Evolutionary conservation across 345 rosid species (phyloP), one percentile per base, ranked within the genome.

Genomic region (Rhizophora apiculata): DNA sequence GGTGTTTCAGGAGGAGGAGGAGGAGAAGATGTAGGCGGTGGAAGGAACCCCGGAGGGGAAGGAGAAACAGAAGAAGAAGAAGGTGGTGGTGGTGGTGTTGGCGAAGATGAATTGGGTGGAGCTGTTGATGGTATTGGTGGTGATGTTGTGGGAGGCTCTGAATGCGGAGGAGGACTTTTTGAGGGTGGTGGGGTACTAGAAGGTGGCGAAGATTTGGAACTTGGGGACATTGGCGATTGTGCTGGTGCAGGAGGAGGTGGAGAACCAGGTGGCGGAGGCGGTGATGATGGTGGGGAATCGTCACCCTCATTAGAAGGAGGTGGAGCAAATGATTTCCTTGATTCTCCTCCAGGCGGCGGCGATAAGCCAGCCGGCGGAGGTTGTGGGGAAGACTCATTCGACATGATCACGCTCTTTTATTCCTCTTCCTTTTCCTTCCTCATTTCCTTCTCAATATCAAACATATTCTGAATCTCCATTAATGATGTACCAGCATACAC

Each of bases 31-130:
- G 76, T 53, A 1, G 76, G 34, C 0, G 64, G 54, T 24, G 77
- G 70, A 72, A 76, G 19, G 79, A 43, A 11, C 49, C 0, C 49
- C 16, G 71, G 6, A 53, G 80, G 54, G 65, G 70, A 69, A 55
- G 73, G 18, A 56, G 60, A 24, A 27, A 9, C 60, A 16, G 31
- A 24, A 56, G 31, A 56, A 21, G 60, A 56, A 3, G 30, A 16
- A 20, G 60, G 29, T 56, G 60, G 4, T 21, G 59, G 4, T 21
- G 59, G 18, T 24, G 60, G 60, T 11, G 24, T 24, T 24, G 59
- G 72, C 36, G 72, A 52, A 24, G 55, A 51, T 9, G 71, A 56
- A 21, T 6, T 27, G n/a, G 69, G 22, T 15, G 6, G 21, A 7
- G 57, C 20, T 8, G 75, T 49, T 6, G 68, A 55, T 16, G 57